A percentile compares a stretch with the other conserved stretches of the same genome.
Evolutionary conservation across 176 grass and related monocot species (phyloP).

Genomic region (Juncus inflexus): DNA sequence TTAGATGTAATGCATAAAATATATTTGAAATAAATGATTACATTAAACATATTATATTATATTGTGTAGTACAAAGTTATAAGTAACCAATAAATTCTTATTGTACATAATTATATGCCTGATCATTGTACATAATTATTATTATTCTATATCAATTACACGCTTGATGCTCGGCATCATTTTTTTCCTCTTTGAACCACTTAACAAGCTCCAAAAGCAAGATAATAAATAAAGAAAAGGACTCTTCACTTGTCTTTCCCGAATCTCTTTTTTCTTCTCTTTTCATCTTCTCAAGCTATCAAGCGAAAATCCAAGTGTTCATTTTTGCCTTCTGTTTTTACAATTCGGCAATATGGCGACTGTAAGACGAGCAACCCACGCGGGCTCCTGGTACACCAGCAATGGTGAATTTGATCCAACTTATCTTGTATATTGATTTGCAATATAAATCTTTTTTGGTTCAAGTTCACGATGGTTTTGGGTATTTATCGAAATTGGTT

Average conservation of each 20-base stretch:
- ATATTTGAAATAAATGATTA: too few species aligned
- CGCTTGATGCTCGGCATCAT: too few species aligned
- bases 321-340: not conserved
- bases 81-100: too few species aligned
- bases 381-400: constrained; percentile 89
- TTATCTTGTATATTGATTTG: not conserved
- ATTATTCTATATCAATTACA: too few species aligned
- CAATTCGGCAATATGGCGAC: constrained; percentile 42
- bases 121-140: too few species aligned
- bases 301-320: not conserved
- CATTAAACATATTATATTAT: too few species aligned
- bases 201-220: constrained; percentile 3
- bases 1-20: too few species aligned
- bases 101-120: too few species aligned
- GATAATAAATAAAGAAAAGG: not conserved
- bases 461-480: not conserved
- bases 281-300: not conserved
- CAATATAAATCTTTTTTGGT: constrained; percentile 3
- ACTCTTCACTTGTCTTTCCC: not conserved
- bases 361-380: constrained; percentile 61
- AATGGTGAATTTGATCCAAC: constrained; percentile 42
- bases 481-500: not conserved
- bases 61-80: too few species aligned
- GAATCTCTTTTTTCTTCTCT: not conserved
- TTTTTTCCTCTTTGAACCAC: not conserved